Evolutionary conservation across 192 early-diverging fungal species (phyloP).

Genomic region (Phlyctochytrium planicorne): DNA sequence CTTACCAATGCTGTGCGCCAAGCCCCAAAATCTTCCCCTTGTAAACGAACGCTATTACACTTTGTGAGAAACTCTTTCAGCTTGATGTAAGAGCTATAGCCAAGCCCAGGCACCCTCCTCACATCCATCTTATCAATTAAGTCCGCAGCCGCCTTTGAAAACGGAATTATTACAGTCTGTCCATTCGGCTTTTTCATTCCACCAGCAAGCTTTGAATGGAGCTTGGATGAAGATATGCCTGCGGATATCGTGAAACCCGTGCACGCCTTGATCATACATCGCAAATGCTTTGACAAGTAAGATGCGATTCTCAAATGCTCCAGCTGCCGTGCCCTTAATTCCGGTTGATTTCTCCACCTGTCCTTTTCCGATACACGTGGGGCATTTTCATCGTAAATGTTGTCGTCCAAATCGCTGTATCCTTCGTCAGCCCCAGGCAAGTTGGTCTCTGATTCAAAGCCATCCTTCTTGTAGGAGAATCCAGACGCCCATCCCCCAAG

Average conservation of each 20-base stretch:
- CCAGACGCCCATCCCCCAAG: neutral
- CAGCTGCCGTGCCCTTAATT: neutral
- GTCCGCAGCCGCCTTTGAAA: neutral
- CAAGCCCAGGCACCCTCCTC: neutral
- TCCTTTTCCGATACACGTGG: neutral
- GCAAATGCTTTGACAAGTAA: neutral
- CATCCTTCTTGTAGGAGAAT: neutral
- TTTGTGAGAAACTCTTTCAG: too few species aligned
- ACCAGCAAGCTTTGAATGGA: neutral
- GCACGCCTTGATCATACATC: neutral
- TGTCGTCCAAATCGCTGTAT: too few species aligned
- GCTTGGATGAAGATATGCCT: neutral
- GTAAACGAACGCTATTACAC: neutral
- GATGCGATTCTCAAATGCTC: neutral
- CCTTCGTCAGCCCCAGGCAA: neutral
- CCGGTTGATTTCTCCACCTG: neutral
- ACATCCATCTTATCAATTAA: neutral
- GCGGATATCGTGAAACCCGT: neutral
- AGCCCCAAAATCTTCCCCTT: neutral
- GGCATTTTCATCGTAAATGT: neutral
- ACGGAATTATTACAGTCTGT: neutral
- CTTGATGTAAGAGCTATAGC: neutral
- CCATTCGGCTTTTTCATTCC: slow-evolving; percentile 1
- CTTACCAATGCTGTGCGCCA: neutral
- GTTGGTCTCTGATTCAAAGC: neutral